A percentile compares a stretch with the other conserved stretches of the same genome.
Conservation (phyloP, 2,329 filamentous ascomycete genomes). For the Penicillium rolfsii region DNA sequence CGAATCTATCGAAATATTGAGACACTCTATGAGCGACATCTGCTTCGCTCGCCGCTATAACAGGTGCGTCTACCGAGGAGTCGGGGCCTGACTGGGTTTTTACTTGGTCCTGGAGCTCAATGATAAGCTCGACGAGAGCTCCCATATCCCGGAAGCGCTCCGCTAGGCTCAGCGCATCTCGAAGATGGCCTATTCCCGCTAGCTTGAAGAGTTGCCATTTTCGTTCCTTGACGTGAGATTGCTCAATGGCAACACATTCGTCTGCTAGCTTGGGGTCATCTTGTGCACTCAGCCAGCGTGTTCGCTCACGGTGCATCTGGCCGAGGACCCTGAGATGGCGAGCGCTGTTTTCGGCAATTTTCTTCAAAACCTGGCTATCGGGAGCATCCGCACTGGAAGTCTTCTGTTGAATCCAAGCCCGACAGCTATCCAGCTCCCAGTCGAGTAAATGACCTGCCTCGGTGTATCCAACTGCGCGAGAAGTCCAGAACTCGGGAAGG, state of each 20-base stretch:
- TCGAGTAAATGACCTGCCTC: constrained; percentile 47
- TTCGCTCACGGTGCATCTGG: constrained; percentile 62
- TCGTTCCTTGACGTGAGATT: constrained; percentile 47
- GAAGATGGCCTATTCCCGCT: constrained; percentile 57
- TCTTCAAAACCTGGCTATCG: constrained; percentile 44
- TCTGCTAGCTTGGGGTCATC: constrained; percentile 53
- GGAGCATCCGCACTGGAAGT: constrained; percentile 35
- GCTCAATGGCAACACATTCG: constrained; percentile 53
- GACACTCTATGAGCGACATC: constrained; percentile 45
- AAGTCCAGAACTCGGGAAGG: constrained; percentile 85
- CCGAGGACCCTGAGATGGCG: constrained; percentile 62
- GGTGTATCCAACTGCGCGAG: constrained; percentile 50
- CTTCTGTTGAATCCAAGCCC: constrained; percentile 43
- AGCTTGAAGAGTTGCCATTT: constrained; percentile 53
- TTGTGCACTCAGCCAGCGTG: constrained; percentile 61
- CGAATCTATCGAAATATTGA: constrained; percentile 56
- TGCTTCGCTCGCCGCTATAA: constrained; percentile 33
- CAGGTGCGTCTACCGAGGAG: constrained; percentile 17
- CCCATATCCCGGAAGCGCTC: constrained; percentile 66
- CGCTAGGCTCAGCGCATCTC: constrained; percentile 62
- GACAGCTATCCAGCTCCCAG: constrained; percentile 46
- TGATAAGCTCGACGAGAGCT: constrained; percentile 59
- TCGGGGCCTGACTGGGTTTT: constrained; percentile 30
- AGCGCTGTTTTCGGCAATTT: constrained; percentile 56
- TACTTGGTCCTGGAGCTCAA: constrained; percentile 47